Evolutionary conservation across 805 yeast genomes (phyloP), one percentile per base, ranked within the genome.

Genomic region (Kuraishia capsulata): DNA sequence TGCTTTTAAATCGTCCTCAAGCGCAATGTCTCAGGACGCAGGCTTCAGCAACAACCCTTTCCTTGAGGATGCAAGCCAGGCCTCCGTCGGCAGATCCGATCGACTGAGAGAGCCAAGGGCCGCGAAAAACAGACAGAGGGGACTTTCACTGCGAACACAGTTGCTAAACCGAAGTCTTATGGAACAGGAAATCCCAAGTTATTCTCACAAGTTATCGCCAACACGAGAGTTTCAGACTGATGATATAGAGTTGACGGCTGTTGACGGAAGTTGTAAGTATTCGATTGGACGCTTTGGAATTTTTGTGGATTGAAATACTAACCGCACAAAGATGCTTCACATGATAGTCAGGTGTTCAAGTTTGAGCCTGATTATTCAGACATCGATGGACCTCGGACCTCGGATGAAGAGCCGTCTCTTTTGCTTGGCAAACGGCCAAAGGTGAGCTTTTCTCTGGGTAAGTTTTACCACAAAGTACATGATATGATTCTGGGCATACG

Each of bases 131-230:
- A 61, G 84, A 44, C 71, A 69, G 43, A 57, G 89, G 48, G 88
- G 88, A 0, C 74, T 78, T 43, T 77, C 85, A 6, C 56, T 81
- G 40, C 64, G 89, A 43, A 66, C 83, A 0, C 87, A 81, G 58
- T 62, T 81, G 36, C 69, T 81, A 59, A 74, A 67, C 51, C 74
- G 67, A 39, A 47, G 49, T 19, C 45, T 61, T 36, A 43, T 42
- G 39, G 61, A 39, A 48, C 53, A 20, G 55, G 51, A 4, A 52
- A 49, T 17, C 21, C 36, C 14, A 43, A 36, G 31, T 13, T 23
- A 8, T 11, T 23, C 26, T 11, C 8, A 23, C 26, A 23, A 11
- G 20, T 38, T 28, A 46, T 42, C 44, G 28, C 41, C 28, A 40
- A 38, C 39, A 39, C 38, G 21, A 16, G 39, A 30, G 4, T 44